Percentiles rank a stretch among this genome's conserved stretches.
Conservation (phyloP, 2,329 filamentous ascomycete species). For the Nigrograna mackinnonii region DNA sequence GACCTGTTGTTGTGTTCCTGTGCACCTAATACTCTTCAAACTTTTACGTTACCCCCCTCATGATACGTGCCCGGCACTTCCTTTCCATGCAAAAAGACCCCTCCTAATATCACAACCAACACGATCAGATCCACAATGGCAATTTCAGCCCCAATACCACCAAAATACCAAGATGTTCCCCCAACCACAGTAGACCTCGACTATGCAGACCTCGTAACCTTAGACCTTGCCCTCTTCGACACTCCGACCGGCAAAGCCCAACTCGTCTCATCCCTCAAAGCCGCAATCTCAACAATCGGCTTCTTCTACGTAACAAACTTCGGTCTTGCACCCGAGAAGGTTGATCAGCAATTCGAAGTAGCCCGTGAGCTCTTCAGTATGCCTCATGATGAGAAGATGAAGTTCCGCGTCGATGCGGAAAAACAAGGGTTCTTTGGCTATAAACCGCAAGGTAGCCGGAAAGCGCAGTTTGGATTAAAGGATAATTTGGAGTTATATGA, state of each 20-base stretch:
- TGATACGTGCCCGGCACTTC: too few relatives aligned
- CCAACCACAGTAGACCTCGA: constrained; percentile 8
- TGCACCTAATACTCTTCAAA: too few relatives aligned
- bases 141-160: constrained; percentile 1
- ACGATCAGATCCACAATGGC: too few relatives aligned
- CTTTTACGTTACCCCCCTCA: too few relatives aligned
- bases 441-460: constrained; percentile 10
- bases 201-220: constrained; percentile 14
- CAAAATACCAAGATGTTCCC: constrained; percentile 5
- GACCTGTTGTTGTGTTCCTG: too few relatives aligned
- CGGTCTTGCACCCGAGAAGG: constrained; percentile 16
- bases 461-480: constrained; percentile 1
- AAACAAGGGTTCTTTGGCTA: constrained; percentile 25
- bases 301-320: constrained; percentile 24
- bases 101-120: too few relatives aligned
- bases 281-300: too few relatives aligned
- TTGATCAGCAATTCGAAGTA: constrained; percentile 20
- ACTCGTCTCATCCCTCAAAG: constrained; percentile 17
- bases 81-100: too few relatives aligned
- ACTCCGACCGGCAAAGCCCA: constrained; percentile 18
- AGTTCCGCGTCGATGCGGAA: constrained; percentile 15
- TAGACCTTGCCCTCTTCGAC: constrained; percentile 19
- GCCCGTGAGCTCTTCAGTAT: constrained; percentile 19
- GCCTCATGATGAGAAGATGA: constrained; percentile 15
- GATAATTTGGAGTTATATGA: constrained; percentile 13